Percentiles rank a stretch among this genome's conserved stretches.
These are phyloP conservation scores for Scutellaria minor DNA, from an alignment of 257 asterid genomes.

Conservation along the genomic window DNA sequence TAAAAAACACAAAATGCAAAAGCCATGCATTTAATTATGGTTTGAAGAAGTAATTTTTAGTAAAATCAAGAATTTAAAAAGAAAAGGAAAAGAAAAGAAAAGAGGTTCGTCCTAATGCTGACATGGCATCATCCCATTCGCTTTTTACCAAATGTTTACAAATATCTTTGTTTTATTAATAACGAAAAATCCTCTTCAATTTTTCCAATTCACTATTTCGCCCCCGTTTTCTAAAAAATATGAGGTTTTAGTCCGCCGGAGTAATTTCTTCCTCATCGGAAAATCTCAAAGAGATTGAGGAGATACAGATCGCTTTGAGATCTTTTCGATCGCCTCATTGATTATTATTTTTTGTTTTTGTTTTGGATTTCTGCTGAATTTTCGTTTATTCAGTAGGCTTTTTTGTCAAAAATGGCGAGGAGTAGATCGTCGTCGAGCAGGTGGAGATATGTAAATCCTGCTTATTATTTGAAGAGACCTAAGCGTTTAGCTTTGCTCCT, in stretches of 20 bases:
- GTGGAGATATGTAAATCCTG: slow-evolving; percentile 78
- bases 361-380: slow-evolving; percentile 14
- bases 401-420: slow-evolving; percentile 64
- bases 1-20: too few relatives aligned
- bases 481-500: slow-evolving; percentile 83
- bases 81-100: not conserved
- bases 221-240: slow-evolving; percentile 21
- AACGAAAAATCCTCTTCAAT: not conserved
- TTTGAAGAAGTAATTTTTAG: too few relatives aligned
- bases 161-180: slow-evolving; percentile 7
- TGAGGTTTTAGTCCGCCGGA: slow-evolving; percentile 34
- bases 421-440: slow-evolving; percentile 76
- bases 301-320: slow-evolving; percentile 30
- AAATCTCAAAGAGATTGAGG: slow-evolving; percentile 29
- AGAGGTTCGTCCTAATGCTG: slow-evolving; percentile 6
- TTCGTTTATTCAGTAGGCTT: not conserved
- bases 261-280: slow-evolving; percentile 35
- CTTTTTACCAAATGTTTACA: slow-evolving; percentile 3
- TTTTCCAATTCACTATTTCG: slow-evolving; percentile 21
- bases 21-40: not conserved
- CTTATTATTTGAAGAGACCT: slow-evolving; percentile 91
- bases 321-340: slow-evolving; percentile 24
- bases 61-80: not conserved
- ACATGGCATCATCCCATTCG: slow-evolving; percentile 35
- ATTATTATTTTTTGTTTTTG: slow-evolving; percentile 7